A percentile compares a stretch with the other conserved stretches of the same genome.
phyloP scores from a whole-genome alignment of 2,329 filamentous ascomycete species.

The Aspergillus pseudotamarii region DNA sequence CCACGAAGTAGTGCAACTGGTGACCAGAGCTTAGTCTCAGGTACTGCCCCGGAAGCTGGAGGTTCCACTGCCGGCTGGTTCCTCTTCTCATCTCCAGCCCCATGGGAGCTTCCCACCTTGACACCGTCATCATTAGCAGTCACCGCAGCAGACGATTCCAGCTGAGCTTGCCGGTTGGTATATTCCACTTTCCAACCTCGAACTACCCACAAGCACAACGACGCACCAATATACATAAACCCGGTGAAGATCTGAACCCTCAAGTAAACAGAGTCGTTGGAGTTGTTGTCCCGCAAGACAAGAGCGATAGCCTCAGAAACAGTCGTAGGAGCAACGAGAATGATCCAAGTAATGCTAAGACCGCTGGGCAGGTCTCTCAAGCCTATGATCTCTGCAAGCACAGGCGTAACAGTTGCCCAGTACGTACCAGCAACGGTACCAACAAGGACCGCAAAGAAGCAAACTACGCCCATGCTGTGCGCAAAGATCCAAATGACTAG shows the following conservation, averaged over 20 bases:
- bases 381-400: constrained; percentile 64
- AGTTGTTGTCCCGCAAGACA: constrained; percentile 51
- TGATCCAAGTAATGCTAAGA: constrained; percentile 62
- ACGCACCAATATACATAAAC: constrained; percentile 61
- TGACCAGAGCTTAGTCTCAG: constrained; percentile 27
- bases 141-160: constrained; percentile 9
- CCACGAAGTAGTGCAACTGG: constrained; percentile 30
- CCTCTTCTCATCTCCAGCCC: constrained; percentile 16
- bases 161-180: constrained; percentile 20
- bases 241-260: constrained; percentile 59
- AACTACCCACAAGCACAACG: constrained; percentile 49
- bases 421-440: constrained; percentile 64
- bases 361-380: constrained; percentile 59
- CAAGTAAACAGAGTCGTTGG: constrained; percentile 37
- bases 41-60: constrained; percentile 1
- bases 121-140: not conserved
- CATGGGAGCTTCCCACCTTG: not conserved
- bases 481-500: constrained; percentile 66
- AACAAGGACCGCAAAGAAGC: constrained; percentile 61
- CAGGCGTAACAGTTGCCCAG: constrained; percentile 61
- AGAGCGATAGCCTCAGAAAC: constrained; percentile 61
- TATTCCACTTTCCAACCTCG: constrained; percentile 44
- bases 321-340: constrained; percentile 56
- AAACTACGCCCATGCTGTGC: constrained; percentile 59
- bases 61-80: constrained; percentile 8